A percentile compares a stretch with the other conserved stretches of the same genome.
Evolutionary conservation across 345 rosid species (phyloP).

Genomic region (Erysimum cheiranthoides): DNA sequence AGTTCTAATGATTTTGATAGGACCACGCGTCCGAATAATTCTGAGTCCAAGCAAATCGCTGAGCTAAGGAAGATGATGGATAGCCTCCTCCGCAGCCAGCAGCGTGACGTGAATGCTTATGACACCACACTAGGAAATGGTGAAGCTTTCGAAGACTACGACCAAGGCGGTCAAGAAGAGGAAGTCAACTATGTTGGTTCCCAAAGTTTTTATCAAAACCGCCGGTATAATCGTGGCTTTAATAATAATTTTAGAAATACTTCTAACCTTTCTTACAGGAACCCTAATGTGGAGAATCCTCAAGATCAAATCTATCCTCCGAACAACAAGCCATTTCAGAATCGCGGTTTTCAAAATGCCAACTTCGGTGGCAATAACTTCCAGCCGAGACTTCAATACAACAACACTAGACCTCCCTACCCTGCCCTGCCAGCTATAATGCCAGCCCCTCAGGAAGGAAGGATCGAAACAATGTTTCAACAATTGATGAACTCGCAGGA

Average conservation of each 20-base stretch:
- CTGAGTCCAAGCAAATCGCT: not conserved
- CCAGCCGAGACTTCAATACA: not conserved
- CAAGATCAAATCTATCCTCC: not conserved
- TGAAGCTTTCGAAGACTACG: too few species aligned
- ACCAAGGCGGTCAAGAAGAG: not conserved
- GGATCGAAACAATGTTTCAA: not conserved
- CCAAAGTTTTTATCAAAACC: not conserved
- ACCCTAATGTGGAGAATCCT: not conserved
- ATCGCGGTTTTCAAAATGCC: too few species aligned
- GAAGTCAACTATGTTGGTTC: not conserved
- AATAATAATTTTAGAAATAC: too few species aligned
- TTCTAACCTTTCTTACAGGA: not conserved
- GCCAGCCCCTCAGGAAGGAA: not conserved
- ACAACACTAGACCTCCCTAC: too few species aligned
- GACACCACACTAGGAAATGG: not conserved
- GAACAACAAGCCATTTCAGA: too few species aligned
- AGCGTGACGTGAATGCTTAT: too few species aligned
- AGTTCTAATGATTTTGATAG: too few species aligned
- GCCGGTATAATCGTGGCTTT: too few species aligned
- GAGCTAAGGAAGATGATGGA: not conserved
- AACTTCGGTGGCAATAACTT: not conserved
- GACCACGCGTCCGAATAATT: too few species aligned
- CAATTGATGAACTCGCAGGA: not conserved
- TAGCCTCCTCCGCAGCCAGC: not conserved
- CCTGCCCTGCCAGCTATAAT: too few species aligned